phyloP scores from a whole-genome alignment of 805 yeast species.

The Lipomyces sp. region DNA sequence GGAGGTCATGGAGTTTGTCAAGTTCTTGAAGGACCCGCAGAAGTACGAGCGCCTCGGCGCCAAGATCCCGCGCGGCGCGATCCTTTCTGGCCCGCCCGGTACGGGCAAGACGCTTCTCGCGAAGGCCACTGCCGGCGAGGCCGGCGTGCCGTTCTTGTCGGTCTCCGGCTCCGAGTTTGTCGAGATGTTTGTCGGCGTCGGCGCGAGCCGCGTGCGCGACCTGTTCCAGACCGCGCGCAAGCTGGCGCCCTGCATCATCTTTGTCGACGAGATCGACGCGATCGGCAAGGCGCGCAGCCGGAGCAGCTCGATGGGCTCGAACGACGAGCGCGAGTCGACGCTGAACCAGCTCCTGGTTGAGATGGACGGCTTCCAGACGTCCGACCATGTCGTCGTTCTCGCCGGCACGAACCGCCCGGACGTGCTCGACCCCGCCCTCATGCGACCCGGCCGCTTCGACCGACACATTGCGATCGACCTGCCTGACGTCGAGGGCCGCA shows the following conservation, averaged over 20 bases:
- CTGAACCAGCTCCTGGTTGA: conserved; percentile 93
- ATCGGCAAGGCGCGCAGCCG: conserved; percentile 86
- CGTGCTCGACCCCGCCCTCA: conserved; percentile 83
- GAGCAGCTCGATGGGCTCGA: conserved; percentile 46
- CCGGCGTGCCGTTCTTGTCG: conserved; percentile 93
- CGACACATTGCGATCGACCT: conserved; percentile 87
- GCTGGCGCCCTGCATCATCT: conserved; percentile 92
- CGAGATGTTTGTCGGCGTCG: conserved; percentile 99
- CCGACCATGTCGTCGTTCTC: conserved; percentile 91
- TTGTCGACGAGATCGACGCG: conserved; percentile 99
- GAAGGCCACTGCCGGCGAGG: conserved; percentile 99
- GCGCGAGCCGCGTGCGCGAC: conserved; percentile 97
- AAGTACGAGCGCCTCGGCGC: conserved; percentile 94
- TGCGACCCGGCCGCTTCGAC: conserved; percentile 98
- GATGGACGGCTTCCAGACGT: conserved; percentile 93
- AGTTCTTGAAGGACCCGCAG: conserved; percentile 82
- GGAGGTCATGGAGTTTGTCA: conserved; percentile 97
- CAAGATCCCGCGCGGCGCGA: conserved; percentile 96
- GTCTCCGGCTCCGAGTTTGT: conserved; percentile 98
- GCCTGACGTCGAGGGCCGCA: conserved; percentile 94
- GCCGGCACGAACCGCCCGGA: conserved; percentile 98
- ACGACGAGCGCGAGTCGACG: conserved; percentile 96
- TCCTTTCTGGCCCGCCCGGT: conserved; percentile 97
- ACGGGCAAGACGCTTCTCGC: conserved; percentile 97
- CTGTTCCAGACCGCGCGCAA: conserved; percentile 87